Base-by-base conservation (phyloP, 805 yeast species). In the Sugiyamaella floridensis region DNA sequence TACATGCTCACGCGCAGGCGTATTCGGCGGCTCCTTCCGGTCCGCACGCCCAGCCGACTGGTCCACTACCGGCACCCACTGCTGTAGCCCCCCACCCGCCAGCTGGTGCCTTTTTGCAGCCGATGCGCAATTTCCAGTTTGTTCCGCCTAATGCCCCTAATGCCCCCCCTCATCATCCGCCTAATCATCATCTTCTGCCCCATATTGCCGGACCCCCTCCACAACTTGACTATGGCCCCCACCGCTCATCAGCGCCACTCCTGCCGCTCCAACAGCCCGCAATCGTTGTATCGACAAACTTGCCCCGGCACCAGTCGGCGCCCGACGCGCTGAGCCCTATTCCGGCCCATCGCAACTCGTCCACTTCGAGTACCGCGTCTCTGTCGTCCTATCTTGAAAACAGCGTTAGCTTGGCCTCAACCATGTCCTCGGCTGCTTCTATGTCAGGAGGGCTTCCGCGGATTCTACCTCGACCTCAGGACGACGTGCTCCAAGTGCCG, bases 381-480 rank as follows among this genome's bases (percentile, higher is more conserved):
- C 28, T 34, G 18, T 28, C 47, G 26, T n/a, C 50, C 12, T 41
- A 15, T 16, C 14, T 19, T 19, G 43, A 20, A 18, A 43, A 22
- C 10, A 22, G 29, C 45, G 19, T 18, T 4, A 16, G 45, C 34
- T n/a, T 29, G 43, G 11, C 37, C 48, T 19, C 43, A 15, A 22
- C 43, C 44, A 19, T 45, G 28, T 50, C 52, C 14, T 50, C 52
- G 2, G 26, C 44, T 3, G 19, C 47, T 15, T 44, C 48, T n/a
- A 7, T 16, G 12, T 40, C 26, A 18, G 43, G 48, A 16, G 20
- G 18, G 19, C 28, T 56, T 32, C 59, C 59, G 16, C 46, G 59
- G 11, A 56, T 56, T 42, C 47, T 56, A 6, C 55, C 59, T 8
- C 28, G 59, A 9, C 55, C 55, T 12, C 55, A 52, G 42, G 55